A percentile compares a stretch with the other conserved stretches of the same genome.
Conservation (phyloP, 1,284 basidiomycete species). For the Rhodofomes roseus region DNA sequence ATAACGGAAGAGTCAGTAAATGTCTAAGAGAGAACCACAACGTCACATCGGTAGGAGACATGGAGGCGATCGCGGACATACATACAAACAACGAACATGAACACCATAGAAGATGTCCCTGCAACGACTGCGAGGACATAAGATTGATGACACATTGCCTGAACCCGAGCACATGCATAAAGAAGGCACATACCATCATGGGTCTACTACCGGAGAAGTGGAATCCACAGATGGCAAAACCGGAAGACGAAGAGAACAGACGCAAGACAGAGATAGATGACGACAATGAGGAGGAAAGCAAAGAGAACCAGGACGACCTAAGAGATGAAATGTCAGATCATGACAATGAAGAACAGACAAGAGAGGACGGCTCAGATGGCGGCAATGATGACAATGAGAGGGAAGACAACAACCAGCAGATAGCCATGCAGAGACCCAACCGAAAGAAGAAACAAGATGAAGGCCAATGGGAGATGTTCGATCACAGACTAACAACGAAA, state of each 20-base stretch:
- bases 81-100: neutral
- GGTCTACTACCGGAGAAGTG: slow-evolving; percentile 2
- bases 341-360: too few relatives aligned
- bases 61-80: neutral
- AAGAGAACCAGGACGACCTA: slow-evolving; percentile 8
- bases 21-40: neutral
- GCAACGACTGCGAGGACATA: neutral
- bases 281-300: neutral
- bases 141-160: neutral
- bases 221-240: slow-evolving; percentile 1
- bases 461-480: too few relatives aligned
- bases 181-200: neutral
- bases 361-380: too few relatives aligned
- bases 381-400: too few relatives aligned
- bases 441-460: too few relatives aligned
- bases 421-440: too few relatives aligned
- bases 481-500: neutral
- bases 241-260: too few relatives aligned
- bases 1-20: neutral
- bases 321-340: too few relatives aligned
- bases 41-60: neutral
- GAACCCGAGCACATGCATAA: neutral
- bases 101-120: neutral
- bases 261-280: too few relatives aligned
- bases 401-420: too few relatives aligned